Percentiles rank a stretch among this genome's conserved stretches.
Evolutionary conservation across 208 protist species (phyloP).

Genomic region (Entamoeba dispar): DNA sequence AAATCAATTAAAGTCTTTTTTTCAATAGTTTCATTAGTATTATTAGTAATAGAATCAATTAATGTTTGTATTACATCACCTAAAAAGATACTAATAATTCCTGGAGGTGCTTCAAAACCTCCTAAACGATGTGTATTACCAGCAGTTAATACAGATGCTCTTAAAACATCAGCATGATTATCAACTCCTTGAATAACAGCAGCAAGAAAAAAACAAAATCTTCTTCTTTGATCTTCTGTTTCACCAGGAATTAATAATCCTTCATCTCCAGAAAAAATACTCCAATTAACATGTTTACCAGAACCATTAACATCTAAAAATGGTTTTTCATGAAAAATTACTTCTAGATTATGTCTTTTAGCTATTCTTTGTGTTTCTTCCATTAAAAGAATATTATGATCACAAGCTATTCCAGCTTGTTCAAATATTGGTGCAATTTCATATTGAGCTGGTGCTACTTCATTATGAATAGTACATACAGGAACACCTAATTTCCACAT

Average conservation of each 20-base stretch:
- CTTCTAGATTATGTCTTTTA: slow-evolving; percentile 35
- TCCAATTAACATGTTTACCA: slow-evolving; percentile 65
- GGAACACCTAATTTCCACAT: slow-evolving; percentile 51
- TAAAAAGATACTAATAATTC: slow-evolving; percentile 54
- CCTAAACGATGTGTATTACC: slow-evolving; percentile 57
- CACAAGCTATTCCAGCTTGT: slow-evolving; percentile 36
- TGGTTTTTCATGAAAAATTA: slow-evolving; percentile 58
- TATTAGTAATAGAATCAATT: too few relatives aligned
- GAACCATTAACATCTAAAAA: slow-evolving; percentile 50
- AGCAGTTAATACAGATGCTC: slow-evolving; percentile 35
- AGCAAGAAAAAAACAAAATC: slow-evolving; percentile 25
- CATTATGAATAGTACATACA: slow-evolving; percentile 47
- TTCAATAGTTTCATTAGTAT: too few relatives aligned
- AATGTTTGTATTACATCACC: slow-evolving; percentile 28
- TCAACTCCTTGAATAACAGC: slow-evolving; percentile 39
- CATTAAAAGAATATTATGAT: slow-evolving; percentile 42
- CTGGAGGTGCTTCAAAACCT: slow-evolving; percentile 53
- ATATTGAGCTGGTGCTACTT: slow-evolving; percentile 55
- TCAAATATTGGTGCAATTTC: slow-evolving; percentile 55
- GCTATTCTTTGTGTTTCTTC: slow-evolving; percentile 35
- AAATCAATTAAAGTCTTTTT: too few relatives aligned
- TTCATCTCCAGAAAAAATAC: slow-evolving; percentile 31
- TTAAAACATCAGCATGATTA: slow-evolving; percentile 44
- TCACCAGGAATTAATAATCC: slow-evolving; percentile 9
- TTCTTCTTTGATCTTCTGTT: slow-evolving; percentile 23